Percentiles rank a stretch among this genome's conserved stretches.
Evolutionary conservation across 257 asterid species (phyloP).

Genomic region (Buddleja alternifolia): DNA sequence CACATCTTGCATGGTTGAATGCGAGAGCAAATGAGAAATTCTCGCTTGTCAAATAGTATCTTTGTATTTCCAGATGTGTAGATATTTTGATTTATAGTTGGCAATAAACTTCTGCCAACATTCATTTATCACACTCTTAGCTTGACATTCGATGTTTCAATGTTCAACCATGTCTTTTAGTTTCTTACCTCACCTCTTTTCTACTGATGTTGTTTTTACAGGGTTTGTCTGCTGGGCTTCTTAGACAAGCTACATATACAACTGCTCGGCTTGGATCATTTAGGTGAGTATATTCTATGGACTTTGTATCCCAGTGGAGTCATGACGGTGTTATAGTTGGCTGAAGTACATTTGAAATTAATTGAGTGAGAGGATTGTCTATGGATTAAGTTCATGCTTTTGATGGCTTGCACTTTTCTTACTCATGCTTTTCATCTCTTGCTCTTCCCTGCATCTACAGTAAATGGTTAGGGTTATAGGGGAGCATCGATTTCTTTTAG

Average conservation of each 20-base stretch:
- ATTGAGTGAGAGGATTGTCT: background rate
- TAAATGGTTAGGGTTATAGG: background rate
- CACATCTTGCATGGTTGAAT: background rate
- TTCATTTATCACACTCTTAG: background rate
- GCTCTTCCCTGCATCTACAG: background rate
- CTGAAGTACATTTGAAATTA: background rate
- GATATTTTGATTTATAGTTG: background rate
- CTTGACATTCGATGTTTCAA: constrained; percentile 2
- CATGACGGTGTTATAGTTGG: background rate
- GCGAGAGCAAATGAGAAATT: background rate
- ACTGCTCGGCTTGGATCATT: constrained; percentile 96
- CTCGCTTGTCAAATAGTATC: background rate
- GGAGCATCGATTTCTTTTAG: background rate
- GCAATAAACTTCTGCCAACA: background rate
- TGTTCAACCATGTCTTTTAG: background rate
- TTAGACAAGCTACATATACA: constrained; percentile 95
- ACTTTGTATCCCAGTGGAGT: background rate
- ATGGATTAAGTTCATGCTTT: background rate
- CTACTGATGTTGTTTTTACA: constrained; percentile 34
- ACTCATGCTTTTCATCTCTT: background rate
- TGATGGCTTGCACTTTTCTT: background rate
- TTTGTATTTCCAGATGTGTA: background rate
- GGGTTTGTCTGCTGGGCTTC: constrained; percentile 98
- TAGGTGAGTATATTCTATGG: constrained; percentile 48
- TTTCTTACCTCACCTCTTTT: background rate